Base-by-base conservation (phyloP, 2,329 filamentous ascomycete species). In the Tolypocladium nubicola region DNA sequence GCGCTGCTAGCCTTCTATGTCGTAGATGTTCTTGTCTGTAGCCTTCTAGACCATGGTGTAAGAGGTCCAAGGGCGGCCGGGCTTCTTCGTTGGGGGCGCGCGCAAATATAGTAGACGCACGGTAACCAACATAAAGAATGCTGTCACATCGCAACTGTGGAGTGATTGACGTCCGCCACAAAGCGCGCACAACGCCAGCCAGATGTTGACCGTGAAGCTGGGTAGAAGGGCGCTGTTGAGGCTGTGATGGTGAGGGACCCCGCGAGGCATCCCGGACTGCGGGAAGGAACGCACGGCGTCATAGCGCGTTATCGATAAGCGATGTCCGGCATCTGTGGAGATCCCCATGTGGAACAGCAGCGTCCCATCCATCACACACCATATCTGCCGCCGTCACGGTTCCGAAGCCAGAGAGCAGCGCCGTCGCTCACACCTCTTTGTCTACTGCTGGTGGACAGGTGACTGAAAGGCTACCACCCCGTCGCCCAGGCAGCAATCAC, bases 11-110 rank as follows among this genome's bases (percentile, higher is more conserved):
- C 64, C 65, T 53, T 62, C 56, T 56, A 60, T 65, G 59, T 68
- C 59, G 62, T 59, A 54, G 56, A 50, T 59, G 43, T 57, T 62
- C 55, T 53, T 56, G 61, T 56, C 40, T 40, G 54, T 59, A 60
- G 63, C 62, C 64, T 64, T 61, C 70, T 72, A 72, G 65, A 69
- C 64, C 70, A 72, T 72, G 66, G 61, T 66, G 66, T 60, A 59
- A 35, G 61, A 57, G 59, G 55, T 58, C 52, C 35, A 47, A 53
- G 54, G 52, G 41, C 23, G 35, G 54, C 33, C 19, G 30, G 47
- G 19, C 47, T 35, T 8, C 6, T 14, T 33, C 7, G 33, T 14
- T 8, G 1, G 19, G 30, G 21, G 26, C 19, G 45, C 10, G 30
- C 19, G 33, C 30, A 30, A 21, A 40, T n/a, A 49, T 14, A 16